These are phyloP conservation scores for Abelmoschus esculentus DNA, from an alignment of 345 rosid genomes.

Conservation along the genomic window DNA sequence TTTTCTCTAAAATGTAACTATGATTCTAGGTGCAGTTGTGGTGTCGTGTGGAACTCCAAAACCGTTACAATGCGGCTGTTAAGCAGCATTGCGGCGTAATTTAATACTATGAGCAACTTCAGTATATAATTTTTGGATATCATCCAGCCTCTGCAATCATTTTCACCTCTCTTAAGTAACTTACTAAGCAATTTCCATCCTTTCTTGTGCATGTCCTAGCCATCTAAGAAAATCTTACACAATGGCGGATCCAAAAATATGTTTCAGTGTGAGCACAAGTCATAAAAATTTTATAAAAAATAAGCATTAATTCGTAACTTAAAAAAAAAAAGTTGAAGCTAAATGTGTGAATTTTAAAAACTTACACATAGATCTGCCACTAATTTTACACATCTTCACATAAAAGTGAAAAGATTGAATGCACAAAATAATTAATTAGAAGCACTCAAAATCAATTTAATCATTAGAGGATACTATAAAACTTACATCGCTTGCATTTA, in stretches of 20 bases:
- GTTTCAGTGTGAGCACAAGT: too few species aligned
- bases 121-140: neutral
- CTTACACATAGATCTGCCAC: too few species aligned
- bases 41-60: too few species aligned
- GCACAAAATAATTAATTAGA: neutral
- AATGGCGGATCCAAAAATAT: neutral
- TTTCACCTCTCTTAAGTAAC: neutral
- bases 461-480: conserved; percentile 15
- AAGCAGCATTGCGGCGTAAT: too few species aligned
- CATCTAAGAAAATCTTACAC: conserved; percentile 3
- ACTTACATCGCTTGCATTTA: conserved; percentile 99
- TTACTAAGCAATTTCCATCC: neutral
- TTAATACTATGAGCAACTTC: neutral
- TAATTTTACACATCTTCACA: neutral
- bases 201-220: neutral
- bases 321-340: too few species aligned
- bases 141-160: neutral
- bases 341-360: too few species aligned
- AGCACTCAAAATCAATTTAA: neutral
- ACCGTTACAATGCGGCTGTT: too few species aligned
- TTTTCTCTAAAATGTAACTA: too few species aligned
- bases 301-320: too few species aligned
- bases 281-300: too few species aligned
- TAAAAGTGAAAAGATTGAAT: neutral
- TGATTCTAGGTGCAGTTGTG: too few species aligned